These are phyloP conservation scores for Solanum piurae DNA, from an alignment of 257 asterid species.

Conservation along the genomic window DNA sequence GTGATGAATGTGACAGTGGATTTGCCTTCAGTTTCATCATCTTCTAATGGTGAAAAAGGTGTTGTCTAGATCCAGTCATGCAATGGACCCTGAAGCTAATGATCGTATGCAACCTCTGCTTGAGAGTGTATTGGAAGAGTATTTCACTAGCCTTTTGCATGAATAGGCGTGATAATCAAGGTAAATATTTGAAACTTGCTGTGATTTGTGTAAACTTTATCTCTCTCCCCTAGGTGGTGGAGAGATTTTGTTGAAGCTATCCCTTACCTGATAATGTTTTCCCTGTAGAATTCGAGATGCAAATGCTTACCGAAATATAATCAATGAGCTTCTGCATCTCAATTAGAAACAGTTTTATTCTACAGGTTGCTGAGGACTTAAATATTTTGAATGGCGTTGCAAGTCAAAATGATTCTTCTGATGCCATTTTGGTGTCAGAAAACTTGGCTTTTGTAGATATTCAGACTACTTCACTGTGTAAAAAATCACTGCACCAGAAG, in stretches of 20 bases:
- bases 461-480: slow-evolving; percentile 15
- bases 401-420: slow-evolving; percentile 23
- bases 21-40: slow-evolving; percentile 11
- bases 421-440: slow-evolving; percentile 13
- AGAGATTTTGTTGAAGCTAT: neutral
- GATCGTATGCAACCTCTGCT: slow-evolving; percentile 31
- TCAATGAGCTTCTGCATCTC: neutral
- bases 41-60: slow-evolving; percentile 16
- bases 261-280: neutral
- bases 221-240: neutral
- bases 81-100: slow-evolving; percentile 5
- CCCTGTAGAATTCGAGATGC: neutral
- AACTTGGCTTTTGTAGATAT: slow-evolving; percentile 15
- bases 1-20: slow-evolving; percentile 30
- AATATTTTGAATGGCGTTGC: slow-evolving; percentile 12
- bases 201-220: neutral
- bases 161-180: slow-evolving; percentile 47
- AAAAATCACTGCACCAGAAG: slow-evolving; percentile 11
- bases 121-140: slow-evolving; percentile 34
- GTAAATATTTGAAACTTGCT: slow-evolving; percentile 17
- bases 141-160: slow-evolving; percentile 36
- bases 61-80: slow-evolving; percentile 6
- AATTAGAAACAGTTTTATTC: neutral
- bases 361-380: slow-evolving; percentile 34
- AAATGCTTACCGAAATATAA: neutral